Base-by-base conservation (phyloP, 208 protist species). In the Leishmania tarentolae region DNA sequence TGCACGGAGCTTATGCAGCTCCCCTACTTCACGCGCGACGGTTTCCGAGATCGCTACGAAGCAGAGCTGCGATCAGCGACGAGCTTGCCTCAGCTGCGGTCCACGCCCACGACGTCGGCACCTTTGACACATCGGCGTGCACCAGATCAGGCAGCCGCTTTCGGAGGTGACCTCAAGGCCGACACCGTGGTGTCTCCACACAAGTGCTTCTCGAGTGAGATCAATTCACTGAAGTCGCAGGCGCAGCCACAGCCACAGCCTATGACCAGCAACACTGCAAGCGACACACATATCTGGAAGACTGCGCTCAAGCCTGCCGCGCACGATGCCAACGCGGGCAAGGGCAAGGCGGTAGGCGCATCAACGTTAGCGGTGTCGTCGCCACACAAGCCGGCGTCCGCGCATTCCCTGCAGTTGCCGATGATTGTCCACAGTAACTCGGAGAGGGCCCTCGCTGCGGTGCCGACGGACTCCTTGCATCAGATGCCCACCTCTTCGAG, bases 1-100 rank as follows among this genome's bases (percentile, higher is more conserved):
- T 97, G 92, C 83, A 83, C 89, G 50, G 85, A 95, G 70, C 81
- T 98, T 70, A 92, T 98, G 90, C 86, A 89, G 78, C 78, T 96
- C 52, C 82, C 91, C 17, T 98, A 97, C 86, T 98, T 98, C 81
- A 94, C 90, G 15, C 75, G 89, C 5, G 82, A 96, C 69, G 92
- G 91, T 73, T 97, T 98, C 74, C 80, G 90, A 0, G 86, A 88
- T 21, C 85, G 93, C 75, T 98, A 97, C 78, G 93, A 98, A 73
- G 75, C 76, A 42, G 94, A 98, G 85, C 92, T 98, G 72, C 72
- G 70, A 7, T 68, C 80, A 77, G 71, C 72, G 35, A 81, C 77
- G 3, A 73, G 82, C 7, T 77, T 85, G 73, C 82, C 82, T 44
- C 75, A 78, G 82, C 77, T 85, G 53, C 71, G 73, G 21, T 50